A percentile compares a stretch with the other conserved stretches of the same genome.
These are phyloP conservation scores for Pseudoperonospora humuli DNA, from an alignment of 352 stramenopile genomes.

Conservation along the genomic window DNA sequence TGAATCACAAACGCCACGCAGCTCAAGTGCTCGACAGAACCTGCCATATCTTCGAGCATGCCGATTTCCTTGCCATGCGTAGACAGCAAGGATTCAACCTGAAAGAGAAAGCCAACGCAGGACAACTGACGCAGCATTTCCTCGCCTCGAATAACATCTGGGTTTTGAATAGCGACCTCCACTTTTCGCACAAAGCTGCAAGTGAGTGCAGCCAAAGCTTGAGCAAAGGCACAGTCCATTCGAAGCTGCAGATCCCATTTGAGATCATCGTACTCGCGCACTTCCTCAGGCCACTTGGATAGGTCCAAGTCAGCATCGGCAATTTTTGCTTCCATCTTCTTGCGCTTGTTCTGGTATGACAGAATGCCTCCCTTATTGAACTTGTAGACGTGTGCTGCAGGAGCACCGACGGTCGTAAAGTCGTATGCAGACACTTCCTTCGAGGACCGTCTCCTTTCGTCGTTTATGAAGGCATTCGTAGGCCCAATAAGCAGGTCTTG, in stretches of 20 bases:
- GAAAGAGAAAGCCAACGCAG: conserved; percentile 80
- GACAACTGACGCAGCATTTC: conserved; percentile 78
- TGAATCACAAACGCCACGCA: conserved; percentile 83
- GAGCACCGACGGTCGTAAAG: conserved; percentile 80
- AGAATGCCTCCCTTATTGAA: conserved; percentile 84
- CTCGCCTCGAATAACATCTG: conserved; percentile 63
- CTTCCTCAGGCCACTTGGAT: conserved; percentile 73
- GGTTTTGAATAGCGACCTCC: conserved; percentile 74
- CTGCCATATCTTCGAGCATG: conserved; percentile 92
- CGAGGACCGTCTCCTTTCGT: conserved; percentile 65
- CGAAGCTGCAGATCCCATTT: conserved; percentile 82
- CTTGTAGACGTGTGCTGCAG: conserved; percentile 78
- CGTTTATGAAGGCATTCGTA: conserved; percentile 79
- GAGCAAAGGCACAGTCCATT: conserved; percentile 75
- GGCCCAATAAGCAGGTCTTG: conserved; percentile 79
- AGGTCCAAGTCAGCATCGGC: conserved; percentile 57
- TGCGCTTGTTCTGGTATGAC: conserved; percentile 63
- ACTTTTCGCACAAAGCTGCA: conserved; percentile 83
- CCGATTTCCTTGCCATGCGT: conserved; percentile 94
- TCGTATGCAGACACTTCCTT: conserved; percentile 80
- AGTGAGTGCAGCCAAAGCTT: conserved; percentile 63
- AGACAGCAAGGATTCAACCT: conserved; percentile 91
- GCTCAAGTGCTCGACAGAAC: conserved; percentile 68
- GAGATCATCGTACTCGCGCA: conserved; percentile 77
- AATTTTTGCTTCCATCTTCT: conserved; percentile 79